Conservation (phyloP, 129 eudicot genomes). For the Centella asiatica region DNA sequence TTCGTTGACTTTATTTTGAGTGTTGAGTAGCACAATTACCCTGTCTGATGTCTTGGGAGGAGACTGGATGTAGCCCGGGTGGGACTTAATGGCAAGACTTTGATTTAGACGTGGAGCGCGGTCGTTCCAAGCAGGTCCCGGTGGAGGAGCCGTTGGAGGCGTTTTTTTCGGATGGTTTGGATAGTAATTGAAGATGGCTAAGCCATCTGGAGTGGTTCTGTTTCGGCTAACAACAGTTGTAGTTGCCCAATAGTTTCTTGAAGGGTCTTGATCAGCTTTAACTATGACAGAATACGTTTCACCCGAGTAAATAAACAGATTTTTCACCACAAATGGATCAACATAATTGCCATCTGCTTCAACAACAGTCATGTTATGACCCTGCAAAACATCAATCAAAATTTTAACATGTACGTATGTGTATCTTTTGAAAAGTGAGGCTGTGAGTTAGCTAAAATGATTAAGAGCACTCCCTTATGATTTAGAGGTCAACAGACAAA, state of each 20-base stretch:
- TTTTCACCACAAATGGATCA: constrained; percentile 67
- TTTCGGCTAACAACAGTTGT: constrained; percentile 54
- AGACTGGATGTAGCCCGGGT: constrained; percentile 28
- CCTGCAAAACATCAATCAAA: no score
- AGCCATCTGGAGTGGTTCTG: constrained; percentile 55
- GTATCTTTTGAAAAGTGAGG: no score
- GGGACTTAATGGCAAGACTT: constrained; percentile 46
- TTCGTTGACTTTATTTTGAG: constrained; percentile 52
- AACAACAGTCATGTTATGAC: constrained; percentile 86
- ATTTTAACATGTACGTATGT: no score
- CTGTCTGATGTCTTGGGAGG: constrained; percentile 59
- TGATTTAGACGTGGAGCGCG: constrained; percentile 34
- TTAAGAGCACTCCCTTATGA: no score
- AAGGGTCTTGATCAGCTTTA: constrained; percentile 68
- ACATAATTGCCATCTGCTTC: constrained; percentile 88
- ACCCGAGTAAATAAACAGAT: constrained; percentile 82
- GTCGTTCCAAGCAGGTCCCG: constrained; percentile 60
- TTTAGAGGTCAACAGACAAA: no score
- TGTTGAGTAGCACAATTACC: constrained; percentile 54
- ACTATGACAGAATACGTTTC: constrained; percentile 81
- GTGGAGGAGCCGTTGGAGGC: constrained; percentile 61
- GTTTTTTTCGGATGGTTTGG: constrained; percentile 55
- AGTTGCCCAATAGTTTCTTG: constrained; percentile 72
- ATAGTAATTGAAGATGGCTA: constrained; percentile 75
- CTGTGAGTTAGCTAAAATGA: no score